phyloP scores from a whole-genome alignment of 495 filamentous ascomycete species.

The Copromyces sp. region DNA sequence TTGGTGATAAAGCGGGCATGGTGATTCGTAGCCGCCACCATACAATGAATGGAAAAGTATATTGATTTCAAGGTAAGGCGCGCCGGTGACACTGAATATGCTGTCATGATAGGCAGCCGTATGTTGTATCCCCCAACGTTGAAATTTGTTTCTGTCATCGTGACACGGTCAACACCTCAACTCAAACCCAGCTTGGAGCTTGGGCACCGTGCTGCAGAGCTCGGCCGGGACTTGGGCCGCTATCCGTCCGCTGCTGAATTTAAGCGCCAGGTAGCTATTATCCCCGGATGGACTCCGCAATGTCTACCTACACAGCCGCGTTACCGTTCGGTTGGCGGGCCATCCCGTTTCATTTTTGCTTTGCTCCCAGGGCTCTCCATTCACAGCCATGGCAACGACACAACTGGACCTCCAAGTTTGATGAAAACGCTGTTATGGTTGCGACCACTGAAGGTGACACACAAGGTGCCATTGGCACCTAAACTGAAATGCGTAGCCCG shows the following conservation, averaged over 20 bases:
- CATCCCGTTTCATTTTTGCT: constrained; percentile 4
- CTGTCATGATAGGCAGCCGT: not conserved
- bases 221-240: not conserved
- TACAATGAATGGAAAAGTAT: not conserved
- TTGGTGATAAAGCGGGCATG: not conserved
- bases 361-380: not conserved
- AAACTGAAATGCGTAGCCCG: not conserved
- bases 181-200: not conserved
- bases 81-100: not conserved
- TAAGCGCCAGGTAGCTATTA: not conserved
- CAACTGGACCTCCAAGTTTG: not conserved
- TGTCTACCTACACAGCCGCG: not conserved
- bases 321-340: not conserved
- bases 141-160: not conserved
- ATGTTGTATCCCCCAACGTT: not conserved
- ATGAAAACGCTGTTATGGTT: not conserved
- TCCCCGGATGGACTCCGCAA: not conserved
- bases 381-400: not conserved
- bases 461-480: not conserved
- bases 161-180: not conserved
- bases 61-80: not conserved
- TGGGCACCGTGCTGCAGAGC: not conserved
- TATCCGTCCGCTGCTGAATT: not conserved
- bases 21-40: not conserved
- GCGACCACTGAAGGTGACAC: not conserved